phyloP scores from a whole-genome alignment of 2,329 filamentous ascomycete genomes.

The Cladosporium velox region DNA sequence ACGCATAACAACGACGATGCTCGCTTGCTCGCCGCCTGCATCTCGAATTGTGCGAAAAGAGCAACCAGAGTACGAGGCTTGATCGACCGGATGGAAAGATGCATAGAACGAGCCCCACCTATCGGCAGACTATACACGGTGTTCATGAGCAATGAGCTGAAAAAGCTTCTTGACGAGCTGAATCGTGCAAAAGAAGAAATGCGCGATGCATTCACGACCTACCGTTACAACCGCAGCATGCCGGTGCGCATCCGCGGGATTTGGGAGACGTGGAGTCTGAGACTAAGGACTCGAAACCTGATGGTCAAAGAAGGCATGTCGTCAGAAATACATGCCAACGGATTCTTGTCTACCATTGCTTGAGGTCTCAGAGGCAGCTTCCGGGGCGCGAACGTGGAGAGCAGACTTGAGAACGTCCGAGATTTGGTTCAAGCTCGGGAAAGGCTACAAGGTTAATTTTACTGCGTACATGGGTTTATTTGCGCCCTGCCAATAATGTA shows the following conservation, averaged over 20 bases:
- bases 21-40: constrained; percentile 3
- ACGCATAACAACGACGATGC: background rate
- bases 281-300: background rate
- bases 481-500: background rate
- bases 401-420: background rate
- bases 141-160: constrained; percentile 10
- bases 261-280: background rate
- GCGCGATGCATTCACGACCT: background rate
- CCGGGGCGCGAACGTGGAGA: background rate
- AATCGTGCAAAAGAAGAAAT: constrained; percentile 17
- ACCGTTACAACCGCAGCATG: background rate
- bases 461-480: background rate
- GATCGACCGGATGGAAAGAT: background rate
- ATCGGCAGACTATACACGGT: constrained; percentile 13
- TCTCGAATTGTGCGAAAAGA: constrained; percentile 2
- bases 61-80: background rate
- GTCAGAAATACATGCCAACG: background rate
- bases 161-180: constrained; percentile 15
- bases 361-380: background rate
- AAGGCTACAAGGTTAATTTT: background rate
- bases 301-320: background rate
- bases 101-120: background rate
- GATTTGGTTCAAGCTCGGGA: background rate
- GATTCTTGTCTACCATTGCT: background rate
- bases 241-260: background rate